Percentiles rank a stretch among this genome's conserved stretches.
Conservation (phyloP, 495 filamentous ascomycete genomes). For the Bacidia gigantensis region DNA sequence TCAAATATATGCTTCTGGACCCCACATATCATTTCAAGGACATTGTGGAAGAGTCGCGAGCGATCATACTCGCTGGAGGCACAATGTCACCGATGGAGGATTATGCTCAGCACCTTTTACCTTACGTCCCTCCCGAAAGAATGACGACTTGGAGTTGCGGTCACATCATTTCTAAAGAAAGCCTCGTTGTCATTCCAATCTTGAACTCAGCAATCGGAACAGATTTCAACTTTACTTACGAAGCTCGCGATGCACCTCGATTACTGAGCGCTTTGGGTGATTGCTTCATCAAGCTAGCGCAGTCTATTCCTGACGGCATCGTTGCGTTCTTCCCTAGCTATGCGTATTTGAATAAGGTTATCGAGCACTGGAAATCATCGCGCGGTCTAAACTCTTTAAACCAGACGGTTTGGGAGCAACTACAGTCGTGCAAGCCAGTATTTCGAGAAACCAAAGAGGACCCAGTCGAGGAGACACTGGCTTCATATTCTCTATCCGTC, state of each 20-base stretch:
- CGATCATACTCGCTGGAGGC: slow-evolving; percentile 84
- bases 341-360: slow-evolving; percentile 65
- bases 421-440: slow-evolving; percentile 43
- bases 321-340: slow-evolving; percentile 98
- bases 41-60: slow-evolving; percentile 71
- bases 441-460: slow-evolving; percentile 50
- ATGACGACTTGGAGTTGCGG: slow-evolving; percentile 80
- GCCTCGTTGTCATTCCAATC: slow-evolving; percentile 61
- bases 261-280: slow-evolving; percentile 63
- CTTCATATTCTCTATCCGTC: slow-evolving; percentile 49
- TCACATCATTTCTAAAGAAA: slow-evolving; percentile 78
- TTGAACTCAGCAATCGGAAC: slow-evolving; percentile 37
- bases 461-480: slow-evolving; percentile 50
- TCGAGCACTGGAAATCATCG: slow-evolving; percentile 49
- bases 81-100: slow-evolving; percentile 97
- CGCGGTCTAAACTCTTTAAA: slow-evolving; percentile 16
- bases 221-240: slow-evolving; percentile 78
- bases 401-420: slow-evolving; percentile 36
- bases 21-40: slow-evolving; percentile 84
- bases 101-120: slow-evolving; percentile 73
- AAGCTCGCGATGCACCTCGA: slow-evolving; percentile 46
- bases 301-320: slow-evolving; percentile 71
- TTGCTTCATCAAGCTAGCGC: slow-evolving; percentile 54
- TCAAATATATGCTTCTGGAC: slow-evolving; percentile 88
- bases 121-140: slow-evolving; percentile 47